phyloP scores from a whole-genome alignment of 345 rosid genomes.

The Ceriops decandra region DNA sequence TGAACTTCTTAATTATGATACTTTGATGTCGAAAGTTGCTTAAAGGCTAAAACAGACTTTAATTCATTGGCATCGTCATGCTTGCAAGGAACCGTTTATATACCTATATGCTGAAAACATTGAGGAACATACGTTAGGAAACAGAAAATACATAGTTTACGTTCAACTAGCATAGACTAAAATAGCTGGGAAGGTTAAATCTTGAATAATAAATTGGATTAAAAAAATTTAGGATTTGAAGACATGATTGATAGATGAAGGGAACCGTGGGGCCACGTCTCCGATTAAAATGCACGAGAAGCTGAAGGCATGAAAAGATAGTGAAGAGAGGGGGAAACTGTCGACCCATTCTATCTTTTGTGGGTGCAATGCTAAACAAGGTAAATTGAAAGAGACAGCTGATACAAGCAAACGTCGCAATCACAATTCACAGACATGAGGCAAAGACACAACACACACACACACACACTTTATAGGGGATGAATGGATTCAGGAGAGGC shows the following conservation, averaged over 20 bases:
- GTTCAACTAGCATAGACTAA: neutral
- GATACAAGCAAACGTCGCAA: constrained; percentile 55
- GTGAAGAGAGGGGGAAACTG: constrained; percentile 46
- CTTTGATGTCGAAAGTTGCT: too few relatives aligned
- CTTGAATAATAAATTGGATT: neutral
- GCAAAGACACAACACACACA: too few relatives aligned
- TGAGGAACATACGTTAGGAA: neutral
- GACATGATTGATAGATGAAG: constrained; percentile 18
- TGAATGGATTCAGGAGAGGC: neutral
- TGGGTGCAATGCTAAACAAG: constrained; percentile 72
- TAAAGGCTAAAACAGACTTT: too few relatives aligned
- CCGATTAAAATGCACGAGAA: neutral
- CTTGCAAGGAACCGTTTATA: too few relatives aligned
- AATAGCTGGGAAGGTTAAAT: neutral
- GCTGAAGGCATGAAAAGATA: constrained; percentile 27
- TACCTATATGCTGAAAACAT: too few relatives aligned
- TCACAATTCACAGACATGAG: constrained; percentile 22
- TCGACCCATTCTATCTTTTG: constrained; percentile 56
- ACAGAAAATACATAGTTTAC: neutral
- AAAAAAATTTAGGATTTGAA: neutral
- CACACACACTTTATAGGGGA: neutral
- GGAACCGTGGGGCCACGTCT: neutral
- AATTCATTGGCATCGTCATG: too few relatives aligned
- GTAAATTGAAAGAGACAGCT: constrained; percentile 61
- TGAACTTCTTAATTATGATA: too few relatives aligned